Conservation (phyloP, 768 basidiomycete species). For the Leucosporidium creatinivorum region DNA sequence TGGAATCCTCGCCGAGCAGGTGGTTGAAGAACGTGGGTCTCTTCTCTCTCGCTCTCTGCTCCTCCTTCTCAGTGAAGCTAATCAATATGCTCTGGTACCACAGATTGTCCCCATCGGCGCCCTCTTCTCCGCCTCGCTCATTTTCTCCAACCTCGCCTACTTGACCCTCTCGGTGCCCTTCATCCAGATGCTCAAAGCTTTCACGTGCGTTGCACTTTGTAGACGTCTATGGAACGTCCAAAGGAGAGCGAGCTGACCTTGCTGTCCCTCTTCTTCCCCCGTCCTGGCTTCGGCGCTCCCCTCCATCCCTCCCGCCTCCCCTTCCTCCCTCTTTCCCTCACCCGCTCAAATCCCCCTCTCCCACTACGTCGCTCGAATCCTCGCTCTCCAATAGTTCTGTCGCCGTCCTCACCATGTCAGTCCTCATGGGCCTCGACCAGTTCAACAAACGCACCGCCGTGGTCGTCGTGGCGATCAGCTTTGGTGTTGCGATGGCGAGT, state of each 20-base stretch:
- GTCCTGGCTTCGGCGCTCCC: neutral
- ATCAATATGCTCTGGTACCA: conserved; percentile 64
- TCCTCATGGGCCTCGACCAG: conserved; percentile 78
- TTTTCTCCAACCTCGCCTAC: conserved; percentile 87
- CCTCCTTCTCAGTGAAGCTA: no score
- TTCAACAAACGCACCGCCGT: conserved; percentile 55
- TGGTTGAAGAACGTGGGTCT: conserved; percentile 1
- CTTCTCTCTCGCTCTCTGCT: no score
- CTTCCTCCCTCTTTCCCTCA: no score
- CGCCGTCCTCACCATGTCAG: conserved; percentile 62
- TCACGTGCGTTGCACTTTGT: conserved; percentile 50
- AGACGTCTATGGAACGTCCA: no score
- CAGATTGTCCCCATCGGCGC: conserved; percentile 86
- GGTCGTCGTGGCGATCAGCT: conserved; percentile 84
- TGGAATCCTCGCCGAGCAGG: neutral
- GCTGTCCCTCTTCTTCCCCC: no score
- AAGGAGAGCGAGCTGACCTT: no score
- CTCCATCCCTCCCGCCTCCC: no score
- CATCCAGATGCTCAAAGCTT: conserved; percentile 86
- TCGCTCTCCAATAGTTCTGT: conserved; percentile 36
- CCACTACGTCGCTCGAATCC: no score
- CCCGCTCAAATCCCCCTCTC: no score
- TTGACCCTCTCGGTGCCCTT: conserved; percentile 84
- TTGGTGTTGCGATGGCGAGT: conserved; percentile 71
- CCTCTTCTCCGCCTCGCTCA: conserved; percentile 84